phyloP scores from a whole-genome alignment of 176 grass and related monocot genomes.

The Triticum dicoccoides region DNA sequence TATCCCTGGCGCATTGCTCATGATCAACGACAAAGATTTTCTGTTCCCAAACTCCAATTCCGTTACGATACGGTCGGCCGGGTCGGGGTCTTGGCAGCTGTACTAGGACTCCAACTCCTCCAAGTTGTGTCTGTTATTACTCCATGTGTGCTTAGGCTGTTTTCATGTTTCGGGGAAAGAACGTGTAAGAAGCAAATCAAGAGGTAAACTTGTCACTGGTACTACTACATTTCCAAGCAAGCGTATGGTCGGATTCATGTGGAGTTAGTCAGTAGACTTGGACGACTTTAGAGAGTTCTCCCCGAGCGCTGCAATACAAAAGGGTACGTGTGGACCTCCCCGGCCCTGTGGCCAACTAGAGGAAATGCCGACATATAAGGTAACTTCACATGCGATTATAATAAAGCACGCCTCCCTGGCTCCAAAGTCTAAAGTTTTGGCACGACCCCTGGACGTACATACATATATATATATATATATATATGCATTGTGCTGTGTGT shows the following conservation, averaged over 20 bases:
- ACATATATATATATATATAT: background rate
- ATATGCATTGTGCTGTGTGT: background rate
- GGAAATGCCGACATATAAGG: background rate
- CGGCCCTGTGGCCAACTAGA: background rate
- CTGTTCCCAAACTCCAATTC: background rate
- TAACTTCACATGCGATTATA: conserved; percentile 3
- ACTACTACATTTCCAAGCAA: background rate
- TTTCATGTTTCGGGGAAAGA: background rate
- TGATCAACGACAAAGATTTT: background rate
- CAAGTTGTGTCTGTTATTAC: no score
- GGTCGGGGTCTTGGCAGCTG: background rate
- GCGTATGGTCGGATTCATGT: background rate
- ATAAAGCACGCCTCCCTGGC: background rate
- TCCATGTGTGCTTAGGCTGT: background rate
- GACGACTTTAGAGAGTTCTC: background rate
- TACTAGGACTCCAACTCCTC: no score
- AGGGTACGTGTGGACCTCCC: background rate
- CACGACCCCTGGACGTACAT: background rate
- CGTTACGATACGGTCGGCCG: background rate
- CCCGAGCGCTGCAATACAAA: background rate
- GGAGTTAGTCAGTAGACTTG: background rate
- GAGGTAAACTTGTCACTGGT: background rate
- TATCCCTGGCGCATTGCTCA: background rate
- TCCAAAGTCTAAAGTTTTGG: background rate
- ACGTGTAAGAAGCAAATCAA: background rate